Conservation (phyloP, 2,329 filamentous ascomycete genomes). For the Magnaporthales sp. region DNA sequence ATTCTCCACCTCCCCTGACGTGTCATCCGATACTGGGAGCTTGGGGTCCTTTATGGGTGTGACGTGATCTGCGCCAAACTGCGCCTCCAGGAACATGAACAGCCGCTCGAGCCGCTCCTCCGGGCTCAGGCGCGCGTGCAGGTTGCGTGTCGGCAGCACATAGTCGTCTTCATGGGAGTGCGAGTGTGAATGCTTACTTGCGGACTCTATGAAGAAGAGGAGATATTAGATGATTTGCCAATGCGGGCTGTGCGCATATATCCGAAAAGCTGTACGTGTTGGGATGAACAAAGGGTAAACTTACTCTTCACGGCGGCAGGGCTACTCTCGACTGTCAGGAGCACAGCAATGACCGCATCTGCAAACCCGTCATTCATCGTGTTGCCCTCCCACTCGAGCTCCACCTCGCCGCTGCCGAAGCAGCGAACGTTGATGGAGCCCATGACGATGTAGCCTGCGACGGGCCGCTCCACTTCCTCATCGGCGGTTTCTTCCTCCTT, state of each 20-base stretch:
- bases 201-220: conserved; percentile 46
- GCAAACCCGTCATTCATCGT: conserved; percentile 96
- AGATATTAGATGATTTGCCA: conserved; percentile 2
- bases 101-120: conserved; percentile 75
- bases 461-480: conserved; percentile 56
- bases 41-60: conserved; percentile 63
- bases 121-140: conserved; percentile 62
- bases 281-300: conserved; percentile 16
- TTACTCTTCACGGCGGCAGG: conserved; percentile 88
- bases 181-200: conserved; percentile 44
- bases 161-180: conserved; percentile 26
- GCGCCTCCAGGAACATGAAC: conserved; percentile 92
- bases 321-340: conserved; percentile 86
- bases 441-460: conserved; percentile 68
- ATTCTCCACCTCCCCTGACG: conserved; percentile 12
- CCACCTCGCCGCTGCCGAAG: conserved; percentile 67
- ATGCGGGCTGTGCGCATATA: not conserved
- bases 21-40: conserved; percentile 25
- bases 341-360: conserved; percentile 90
- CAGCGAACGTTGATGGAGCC: conserved; percentile 81
- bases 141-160: conserved; percentile 48
- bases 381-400: conserved; percentile 96
- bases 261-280: not conserved
- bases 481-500: conserved; percentile 28
- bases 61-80: conserved; percentile 82